phyloP scores from a whole-genome alignment of 768 basidiomycete species.

The Xerocomellus intermedius region DNA sequence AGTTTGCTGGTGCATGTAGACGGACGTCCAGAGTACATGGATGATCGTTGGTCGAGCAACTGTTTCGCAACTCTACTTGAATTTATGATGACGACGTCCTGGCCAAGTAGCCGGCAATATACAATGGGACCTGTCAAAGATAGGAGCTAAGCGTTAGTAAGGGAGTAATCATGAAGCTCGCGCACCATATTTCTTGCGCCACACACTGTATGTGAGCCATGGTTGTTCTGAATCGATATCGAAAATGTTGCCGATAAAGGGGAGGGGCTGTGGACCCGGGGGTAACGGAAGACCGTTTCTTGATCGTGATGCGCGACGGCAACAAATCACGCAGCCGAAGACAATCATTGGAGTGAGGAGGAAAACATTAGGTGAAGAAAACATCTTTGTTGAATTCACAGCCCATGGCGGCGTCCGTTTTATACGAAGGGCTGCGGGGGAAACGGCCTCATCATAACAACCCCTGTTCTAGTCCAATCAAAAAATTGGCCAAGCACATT shows the following conservation, averaged over 20 bases:
- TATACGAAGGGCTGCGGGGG: conserved; percentile 14
- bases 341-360: conserved; percentile 7
- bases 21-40: conserved; percentile 30
- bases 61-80: conserved; percentile 26
- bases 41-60: conserved; percentile 31
- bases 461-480: conserved; percentile 12
- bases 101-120: conserved; percentile 27
- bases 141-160: background rate
- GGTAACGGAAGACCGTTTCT: conserved; percentile 16
- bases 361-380: background rate
- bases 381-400: conserved; percentile 13
- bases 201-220: conserved; percentile 29
- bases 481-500: background rate
- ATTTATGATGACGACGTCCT: conserved; percentile 27
- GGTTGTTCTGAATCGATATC: conserved; percentile 23
- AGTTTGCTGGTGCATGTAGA: conserved; percentile 20
- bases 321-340: conserved; percentile 13
- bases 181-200: conserved; percentile 30
- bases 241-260: conserved; percentile 25
- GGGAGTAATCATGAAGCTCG: background rate
- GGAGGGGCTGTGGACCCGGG: conserved; percentile 24
- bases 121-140: conserved; percentile 26
- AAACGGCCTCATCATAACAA: conserved; percentile 4
- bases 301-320: conserved; percentile 3
- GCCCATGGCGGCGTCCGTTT: background rate